Evolutionary conservation across 768 basidiomycete species (phyloP), one percentile per base, ranked within the genome.

Genomic region (Strobilomyces confusus): DNA sequence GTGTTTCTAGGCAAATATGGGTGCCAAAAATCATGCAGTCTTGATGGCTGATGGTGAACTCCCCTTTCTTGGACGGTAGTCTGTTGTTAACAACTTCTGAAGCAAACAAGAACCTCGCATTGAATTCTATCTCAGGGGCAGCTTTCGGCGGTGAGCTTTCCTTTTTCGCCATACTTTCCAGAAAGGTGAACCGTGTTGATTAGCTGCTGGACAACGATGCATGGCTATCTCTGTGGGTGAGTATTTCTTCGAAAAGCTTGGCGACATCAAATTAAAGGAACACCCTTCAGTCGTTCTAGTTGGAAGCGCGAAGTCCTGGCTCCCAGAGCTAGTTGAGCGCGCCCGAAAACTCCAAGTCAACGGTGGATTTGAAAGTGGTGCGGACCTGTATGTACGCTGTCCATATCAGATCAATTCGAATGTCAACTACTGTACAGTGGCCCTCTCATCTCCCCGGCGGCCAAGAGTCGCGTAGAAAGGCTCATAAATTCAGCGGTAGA

Each of bases 21-120:
- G 95, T n/a, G 95, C 95, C 26, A 99, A 99, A 76, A 98, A 95
- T 62, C 94, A 95, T 69, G 92, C 86, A 17, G 80, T 95, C 14
- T 69, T 95, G 60, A 93, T 95, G 91, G 89, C 92, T 19, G 94
- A 97, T 71, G 91, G 93, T 95, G 56, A 51, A 78, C n/a, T 64
- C 20, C 22, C 29, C 22, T 26, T 26, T 9, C 49, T 26, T 52
- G 37, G 30, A 29, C n/a, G 25, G 9, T 32, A 26, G n/a, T 30
- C 8, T 15, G 8, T 38, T 46, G 29, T 49, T 57, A 43, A 60
- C 40, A 20, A 22, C 42, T 7, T 23, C 17, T 37, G 17, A 50
- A 89, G 94, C 94, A 20, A 98, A 95, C 74, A 91, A 87, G 69
- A 95, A 97, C 61, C 77, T 91, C 25, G 84, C 93, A 12, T 72